These are phyloP conservation scores for Acorus gramineus DNA, from an alignment of 106 monocot species.

Conservation along the genomic window DNA sequence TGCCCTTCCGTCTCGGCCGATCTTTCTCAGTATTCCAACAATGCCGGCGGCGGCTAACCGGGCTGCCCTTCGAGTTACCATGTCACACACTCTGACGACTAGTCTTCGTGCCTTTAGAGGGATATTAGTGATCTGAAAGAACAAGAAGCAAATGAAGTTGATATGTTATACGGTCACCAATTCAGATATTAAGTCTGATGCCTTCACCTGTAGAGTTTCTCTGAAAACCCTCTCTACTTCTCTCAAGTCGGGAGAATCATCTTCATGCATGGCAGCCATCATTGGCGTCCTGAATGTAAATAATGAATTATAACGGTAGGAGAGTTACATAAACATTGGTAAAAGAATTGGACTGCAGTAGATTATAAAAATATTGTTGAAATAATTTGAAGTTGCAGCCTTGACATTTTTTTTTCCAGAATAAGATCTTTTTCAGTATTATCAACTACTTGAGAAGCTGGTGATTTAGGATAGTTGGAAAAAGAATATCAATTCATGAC, in stretches of 20 bases:
- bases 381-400: no score
- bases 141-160: no score
- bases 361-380: no score
- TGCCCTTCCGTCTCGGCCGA: constrained; percentile 80
- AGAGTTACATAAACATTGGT: no score
- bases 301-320: background rate
- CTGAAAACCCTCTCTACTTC: constrained; percentile 60
- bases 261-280: constrained; percentile 85
- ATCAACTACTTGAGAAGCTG: no score
- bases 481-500: no score
- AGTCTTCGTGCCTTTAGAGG: constrained; percentile 65
- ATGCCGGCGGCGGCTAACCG: constrained; percentile 85
- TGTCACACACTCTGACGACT: constrained; percentile 70
- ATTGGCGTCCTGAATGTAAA: constrained; percentile 44
- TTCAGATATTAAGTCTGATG: background rate
- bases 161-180: no score
- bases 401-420: no score
- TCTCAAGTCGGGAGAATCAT: constrained; percentile 61
- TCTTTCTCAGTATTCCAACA: constrained; percentile 89
- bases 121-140: constrained; percentile 38
- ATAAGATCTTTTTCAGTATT: no score
- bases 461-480: no score
- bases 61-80: constrained; percentile 75
- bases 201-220: constrained; percentile 50
- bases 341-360: no score